Evolutionary conservation across 371 early-diverging fungal genomes (phyloP), one percentile per base, ranked within the genome.

Genomic region (Saksenaea vasiformis): DNA sequence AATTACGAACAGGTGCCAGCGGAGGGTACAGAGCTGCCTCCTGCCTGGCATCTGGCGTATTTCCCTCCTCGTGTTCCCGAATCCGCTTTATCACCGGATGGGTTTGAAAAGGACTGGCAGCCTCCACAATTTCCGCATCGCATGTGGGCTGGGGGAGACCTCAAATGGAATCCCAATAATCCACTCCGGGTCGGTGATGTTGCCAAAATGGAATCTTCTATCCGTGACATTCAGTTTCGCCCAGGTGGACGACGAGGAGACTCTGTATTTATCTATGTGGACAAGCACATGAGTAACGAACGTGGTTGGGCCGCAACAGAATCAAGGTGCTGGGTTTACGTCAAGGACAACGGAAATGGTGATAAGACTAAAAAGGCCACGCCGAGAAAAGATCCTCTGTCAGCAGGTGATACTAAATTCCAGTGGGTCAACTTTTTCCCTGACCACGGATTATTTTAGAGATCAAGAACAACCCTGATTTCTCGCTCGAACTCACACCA

Each of bases 81-180:
- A 67, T 56, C 54, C 9, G 79, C 85, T 38, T 80, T 94, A 10
- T 82, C 92, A 9, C 60, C 80, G 7, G 95, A 94, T 69, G 94
- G 95, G 0, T 92, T 90, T 70, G 87, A 88, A 53, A 72, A 78
- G 38, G 83, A 79, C 34, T 87, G 87, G 69, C 76, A 83, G 0
- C 94, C 94, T 4, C 93, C 94, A 0, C 74, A 63, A 9, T 93
- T 85, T 56, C 44, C 71, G 37, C 84, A 84, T 55, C 86, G 94
- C 14, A 89, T 93, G 84, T 94, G 93, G 94, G 94, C 91, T 4
- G 91, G 93, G 34, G 94, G 91, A 5, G 78, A 79, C 22, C 76
- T 93, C 9, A 77, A 81, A 55, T 90, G 84, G 76, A 79, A 77
- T 44, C 68, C 74, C 9, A 64, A 64, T 2, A 92, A 92, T 61